phyloP scores from a whole-genome alignment of 805 yeast species.

The Sungouiozyma intestinalis region DNA sequence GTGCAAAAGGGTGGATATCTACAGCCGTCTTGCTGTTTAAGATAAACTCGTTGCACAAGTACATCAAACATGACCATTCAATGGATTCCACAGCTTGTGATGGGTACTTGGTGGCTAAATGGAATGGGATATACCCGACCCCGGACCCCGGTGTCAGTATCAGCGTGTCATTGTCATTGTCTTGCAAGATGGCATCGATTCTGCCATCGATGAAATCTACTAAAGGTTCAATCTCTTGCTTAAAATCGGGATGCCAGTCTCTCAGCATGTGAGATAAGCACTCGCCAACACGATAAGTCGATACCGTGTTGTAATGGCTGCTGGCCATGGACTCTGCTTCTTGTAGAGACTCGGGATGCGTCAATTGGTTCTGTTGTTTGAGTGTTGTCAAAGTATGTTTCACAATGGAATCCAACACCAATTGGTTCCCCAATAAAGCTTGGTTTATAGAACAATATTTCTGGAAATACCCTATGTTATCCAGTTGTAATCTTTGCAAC shows the following conservation, averaged over 20 bases:
- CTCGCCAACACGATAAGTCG: slow-evolving; percentile 41
- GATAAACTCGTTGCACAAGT: slow-evolving; percentile 51
- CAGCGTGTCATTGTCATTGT: slow-evolving; percentile 33
- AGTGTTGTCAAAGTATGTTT: slow-evolving; percentile 40
- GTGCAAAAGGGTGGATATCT: slow-evolving; percentile 42
- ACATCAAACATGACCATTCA: slow-evolving; percentile 72
- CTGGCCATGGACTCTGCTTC: too few relatives aligned
- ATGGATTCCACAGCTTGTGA: slow-evolving; percentile 52
- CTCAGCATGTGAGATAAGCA: slow-evolving; percentile 65
- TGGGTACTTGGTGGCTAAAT: slow-evolving; percentile 34
- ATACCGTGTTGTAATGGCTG: too few relatives aligned
- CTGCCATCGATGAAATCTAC: slow-evolving; percentile 40
- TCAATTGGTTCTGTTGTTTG: not conserved
- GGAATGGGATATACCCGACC: slow-evolving; percentile 66
- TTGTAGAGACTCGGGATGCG: not conserved
- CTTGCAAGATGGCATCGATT: slow-evolving; percentile 19
- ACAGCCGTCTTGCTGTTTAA: slow-evolving; percentile 27
- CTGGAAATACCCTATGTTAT: not conserved
- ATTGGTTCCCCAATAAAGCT: not conserved
- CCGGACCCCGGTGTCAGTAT: slow-evolving; percentile 86
- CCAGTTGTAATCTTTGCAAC: not conserved
- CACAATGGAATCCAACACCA: not conserved
- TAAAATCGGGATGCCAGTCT: slow-evolving; percentile 57
- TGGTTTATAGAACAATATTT: not conserved
- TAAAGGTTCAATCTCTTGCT: slow-evolving; percentile 43